These are phyloP conservation scores for Apiospora hydei DNA, from an alignment of 2,329 filamentous ascomycete species.

Conservation along the genomic window DNA sequence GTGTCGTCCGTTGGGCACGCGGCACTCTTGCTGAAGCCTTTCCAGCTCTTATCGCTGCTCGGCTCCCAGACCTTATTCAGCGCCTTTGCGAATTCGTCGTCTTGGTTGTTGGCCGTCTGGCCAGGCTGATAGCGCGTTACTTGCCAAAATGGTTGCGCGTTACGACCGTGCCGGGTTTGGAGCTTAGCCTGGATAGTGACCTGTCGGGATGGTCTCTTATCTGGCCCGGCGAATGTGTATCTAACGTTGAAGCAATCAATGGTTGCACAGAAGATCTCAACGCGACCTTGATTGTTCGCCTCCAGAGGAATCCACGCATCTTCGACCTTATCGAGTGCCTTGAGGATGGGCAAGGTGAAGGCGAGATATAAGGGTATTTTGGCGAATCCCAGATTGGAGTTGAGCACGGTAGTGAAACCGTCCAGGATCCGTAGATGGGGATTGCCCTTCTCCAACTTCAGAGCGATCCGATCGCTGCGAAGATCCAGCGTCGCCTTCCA, in stretches of 20 bases:
- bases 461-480: constrained; percentile 57
- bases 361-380: constrained; percentile 62
- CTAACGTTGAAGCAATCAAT: constrained; percentile 65
- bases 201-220: constrained; percentile 41
- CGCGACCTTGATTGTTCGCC: constrained; percentile 51
- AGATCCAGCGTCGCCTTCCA: constrained; percentile 68
- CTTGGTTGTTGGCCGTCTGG: not conserved
- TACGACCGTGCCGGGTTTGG: constrained; percentile 41
- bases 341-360: constrained; percentile 70
- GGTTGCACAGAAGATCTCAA: constrained; percentile 60
- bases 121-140: constrained; percentile 42
- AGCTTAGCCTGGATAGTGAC: constrained; percentile 63
- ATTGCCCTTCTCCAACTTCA: constrained; percentile 68
- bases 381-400: constrained; percentile 53
- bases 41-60: constrained; percentile 37
- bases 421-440: constrained; percentile 72
- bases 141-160: constrained; percentile 60
- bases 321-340: constrained; percentile 67
- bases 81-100: constrained; percentile 39
- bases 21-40: constrained; percentile 48
- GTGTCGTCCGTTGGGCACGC: constrained; percentile 49
- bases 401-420: constrained; percentile 60
- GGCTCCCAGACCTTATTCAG: constrained; percentile 40
- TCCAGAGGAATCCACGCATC: constrained; percentile 54
- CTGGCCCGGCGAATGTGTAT: constrained; percentile 52